These are phyloP conservation scores for Tetracladium maxilliforme DNA, from an alignment of 2,329 filamentous ascomycete species.

Conservation along the genomic window DNA sequence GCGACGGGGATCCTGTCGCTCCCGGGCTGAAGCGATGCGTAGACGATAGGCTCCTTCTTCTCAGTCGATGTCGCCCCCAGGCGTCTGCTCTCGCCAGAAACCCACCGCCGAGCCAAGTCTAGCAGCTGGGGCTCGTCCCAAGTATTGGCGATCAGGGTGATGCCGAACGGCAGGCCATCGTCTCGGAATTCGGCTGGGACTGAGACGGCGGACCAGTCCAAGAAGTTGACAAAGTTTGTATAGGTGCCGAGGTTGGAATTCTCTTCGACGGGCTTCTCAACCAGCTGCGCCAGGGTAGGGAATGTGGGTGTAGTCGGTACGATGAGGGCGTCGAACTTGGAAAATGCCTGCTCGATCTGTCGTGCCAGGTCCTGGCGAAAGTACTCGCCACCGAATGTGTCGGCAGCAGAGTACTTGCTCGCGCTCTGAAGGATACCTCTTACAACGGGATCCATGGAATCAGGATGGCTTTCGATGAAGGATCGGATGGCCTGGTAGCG, in stretches of 20 bases:
- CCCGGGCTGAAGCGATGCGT: too few relatives aligned
- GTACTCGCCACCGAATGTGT: constrained; percentile 26
- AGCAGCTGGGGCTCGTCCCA: constrained; percentile 19
- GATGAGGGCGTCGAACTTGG: constrained; percentile 29
- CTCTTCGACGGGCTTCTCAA: constrained; percentile 31
- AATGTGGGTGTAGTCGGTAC: constrained; percentile 41
- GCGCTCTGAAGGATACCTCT: constrained; percentile 21
- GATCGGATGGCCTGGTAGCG: constrained; percentile 33
- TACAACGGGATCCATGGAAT: constrained; percentile 20
- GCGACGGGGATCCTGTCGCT: too few relatives aligned
- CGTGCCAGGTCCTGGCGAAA: constrained; percentile 21
- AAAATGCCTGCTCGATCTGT: constrained; percentile 23
- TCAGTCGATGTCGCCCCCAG: too few relatives aligned
- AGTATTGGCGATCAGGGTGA: constrained; percentile 19
- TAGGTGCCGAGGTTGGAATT: constrained; percentile 40
- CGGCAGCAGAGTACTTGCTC: constrained; percentile 24
- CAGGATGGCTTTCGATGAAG: constrained; percentile 21
- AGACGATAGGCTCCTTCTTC: too few relatives aligned
- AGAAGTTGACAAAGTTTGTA: constrained; percentile 45
- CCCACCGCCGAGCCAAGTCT: constrained; percentile 13
- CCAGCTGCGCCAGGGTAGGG: constrained; percentile 33
- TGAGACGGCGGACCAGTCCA: constrained; percentile 38
- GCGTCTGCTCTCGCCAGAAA: constrained; percentile 6
- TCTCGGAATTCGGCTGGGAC: constrained; percentile 30
- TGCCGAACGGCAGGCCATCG: constrained; percentile 20